Percentiles rank a stretch among this genome's conserved stretches.
Evolutionary conservation across 495 filamentous ascomycete genomes (phyloP).

Genomic region (Penicillium flavigenum): DNA sequence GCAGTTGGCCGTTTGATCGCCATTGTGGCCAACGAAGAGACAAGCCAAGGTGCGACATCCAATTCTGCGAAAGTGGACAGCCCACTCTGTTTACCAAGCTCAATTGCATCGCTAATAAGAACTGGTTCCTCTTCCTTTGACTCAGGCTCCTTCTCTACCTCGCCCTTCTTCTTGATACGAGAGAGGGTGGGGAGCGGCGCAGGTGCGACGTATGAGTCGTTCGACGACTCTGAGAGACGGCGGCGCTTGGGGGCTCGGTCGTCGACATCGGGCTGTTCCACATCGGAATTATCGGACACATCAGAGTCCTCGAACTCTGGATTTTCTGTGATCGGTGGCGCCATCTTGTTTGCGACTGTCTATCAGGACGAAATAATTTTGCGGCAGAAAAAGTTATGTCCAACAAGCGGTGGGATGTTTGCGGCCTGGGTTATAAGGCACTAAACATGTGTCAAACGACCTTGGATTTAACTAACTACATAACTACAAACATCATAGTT

Average conservation of each 20-base stretch:
- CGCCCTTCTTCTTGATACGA: conserved; percentile 47
- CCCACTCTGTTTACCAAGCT: conserved; percentile 41
- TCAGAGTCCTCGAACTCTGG: conserved; percentile 27
- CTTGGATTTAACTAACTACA: too few relatives aligned
- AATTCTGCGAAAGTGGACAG: conserved; percentile 71
- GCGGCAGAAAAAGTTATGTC: conserved; percentile 44
- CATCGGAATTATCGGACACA: conserved; percentile 25
- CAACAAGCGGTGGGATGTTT: conserved; percentile 24
- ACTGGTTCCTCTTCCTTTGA: conserved; percentile 36
- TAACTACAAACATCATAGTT: too few relatives aligned
- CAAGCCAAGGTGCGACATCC: conserved; percentile 81
- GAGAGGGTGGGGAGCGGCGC: conserved; percentile 45
- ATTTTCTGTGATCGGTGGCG: conserved; percentile 29
- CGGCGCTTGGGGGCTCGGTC: conserved; percentile 42
- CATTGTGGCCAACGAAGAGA: conserved; percentile 80
- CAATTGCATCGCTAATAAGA: conserved; percentile 44
- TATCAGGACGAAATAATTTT: conserved; percentile 35
- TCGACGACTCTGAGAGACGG: conserved; percentile 44
- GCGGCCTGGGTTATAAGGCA: conserved; percentile 11
- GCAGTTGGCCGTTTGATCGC: conserved; percentile 84
- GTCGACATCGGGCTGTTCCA: conserved; percentile 26
- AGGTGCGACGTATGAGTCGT: conserved; percentile 40
- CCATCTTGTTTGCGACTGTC: conserved; percentile 34
- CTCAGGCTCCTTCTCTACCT: conserved; percentile 24
- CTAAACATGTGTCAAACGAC: too few relatives aligned